A percentile compares a stretch with the other conserved stretches of the same genome.
Conservation (phyloP, 2,329 filamentous ascomycete species). For the Penicillium sp. region DNA sequence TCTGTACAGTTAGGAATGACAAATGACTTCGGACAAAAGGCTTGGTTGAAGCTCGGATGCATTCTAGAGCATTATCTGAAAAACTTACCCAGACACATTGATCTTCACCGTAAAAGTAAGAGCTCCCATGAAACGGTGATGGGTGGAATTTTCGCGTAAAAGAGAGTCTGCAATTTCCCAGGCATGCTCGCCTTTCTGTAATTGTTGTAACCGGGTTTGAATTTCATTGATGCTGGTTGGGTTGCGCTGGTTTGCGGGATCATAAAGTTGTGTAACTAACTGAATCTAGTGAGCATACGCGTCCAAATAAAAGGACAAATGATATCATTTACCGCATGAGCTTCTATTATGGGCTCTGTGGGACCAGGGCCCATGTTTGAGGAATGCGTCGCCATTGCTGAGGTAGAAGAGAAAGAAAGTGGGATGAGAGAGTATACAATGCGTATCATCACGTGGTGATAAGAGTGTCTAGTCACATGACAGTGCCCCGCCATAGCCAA, state of each 20-base stretch:
- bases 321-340: slow-evolving; percentile 10
- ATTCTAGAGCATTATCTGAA: neutral
- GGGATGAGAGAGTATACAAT: slow-evolving; percentile 6
- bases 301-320: neutral
- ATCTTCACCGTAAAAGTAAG: slow-evolving; percentile 92
- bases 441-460: slow-evolving; percentile 4
- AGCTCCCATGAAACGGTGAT: slow-evolving; percentile 88
- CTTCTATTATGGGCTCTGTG: slow-evolving; percentile 15
- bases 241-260: slow-evolving; percentile 47
- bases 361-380: slow-evolving; percentile 6
- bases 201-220: slow-evolving; percentile 72
- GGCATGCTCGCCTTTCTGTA: slow-evolving; percentile 77
- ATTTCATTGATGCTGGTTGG: slow-evolving; percentile 50
- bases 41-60: neutral
- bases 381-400: slow-evolving; percentile 12
- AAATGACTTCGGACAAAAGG: neutral
- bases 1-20: neutral
- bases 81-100: slow-evolving; percentile 75
- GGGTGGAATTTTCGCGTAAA: slow-evolving; percentile 63
- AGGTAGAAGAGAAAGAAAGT: slow-evolving; percentile 1
- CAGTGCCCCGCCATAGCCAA: neutral
- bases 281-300: slow-evolving; percentile 19
- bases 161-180: slow-evolving; percentile 84
- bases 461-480: neutral
- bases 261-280: slow-evolving; percentile 44